Evolutionary conservation across 2,329 filamentous ascomycete species (phyloP).

Genomic region (Cladosporium sp.): DNA sequence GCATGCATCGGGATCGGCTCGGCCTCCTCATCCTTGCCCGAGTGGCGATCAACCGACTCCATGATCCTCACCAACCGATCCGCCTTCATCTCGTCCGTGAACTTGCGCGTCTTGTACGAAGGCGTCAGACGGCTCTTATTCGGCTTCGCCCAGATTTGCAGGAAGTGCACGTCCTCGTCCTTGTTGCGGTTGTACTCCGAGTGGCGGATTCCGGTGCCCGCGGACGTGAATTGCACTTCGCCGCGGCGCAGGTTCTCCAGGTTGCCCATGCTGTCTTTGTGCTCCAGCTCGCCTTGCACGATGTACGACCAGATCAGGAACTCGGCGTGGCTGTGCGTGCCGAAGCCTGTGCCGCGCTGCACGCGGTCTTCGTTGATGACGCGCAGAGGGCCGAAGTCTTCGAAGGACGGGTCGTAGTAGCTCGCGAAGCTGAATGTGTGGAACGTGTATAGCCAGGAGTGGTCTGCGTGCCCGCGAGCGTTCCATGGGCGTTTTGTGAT

Average conservation of each 20-base stretch:
- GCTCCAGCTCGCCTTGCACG: slow-evolving; percentile 78
- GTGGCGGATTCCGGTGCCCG: slow-evolving; percentile 76
- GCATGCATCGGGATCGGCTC: slow-evolving; percentile 78
- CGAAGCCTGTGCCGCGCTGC: slow-evolving; percentile 68
- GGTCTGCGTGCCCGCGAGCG: slow-evolving; percentile 70
- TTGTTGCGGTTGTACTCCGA: slow-evolving; percentile 76
- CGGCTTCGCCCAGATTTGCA: slow-evolving; percentile 85
- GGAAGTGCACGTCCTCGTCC: slow-evolving; percentile 70
- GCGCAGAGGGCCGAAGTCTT: slow-evolving; percentile 69
- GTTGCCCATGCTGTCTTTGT: slow-evolving; percentile 78
- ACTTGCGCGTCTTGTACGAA: slow-evolving; percentile 71
- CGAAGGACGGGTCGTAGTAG: slow-evolving; percentile 64
- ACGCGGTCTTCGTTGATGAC: slow-evolving; percentile 90
- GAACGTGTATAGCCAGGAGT: slow-evolving; percentile 84
- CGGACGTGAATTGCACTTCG: slow-evolving; percentile 86
- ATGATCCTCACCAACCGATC: slow-evolving; percentile 70
- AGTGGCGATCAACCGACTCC: slow-evolving; percentile 62
- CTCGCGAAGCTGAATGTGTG: slow-evolving; percentile 81
- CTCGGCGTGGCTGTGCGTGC: slow-evolving; percentile 78
- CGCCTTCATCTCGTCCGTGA: slow-evolving; percentile 68
- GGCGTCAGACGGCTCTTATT: slow-evolving; percentile 70
- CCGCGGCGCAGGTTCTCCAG: slow-evolving; percentile 68
- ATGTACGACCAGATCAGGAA: slow-evolving; percentile 91
- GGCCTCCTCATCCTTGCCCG: slow-evolving; percentile 63
- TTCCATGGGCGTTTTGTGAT: slow-evolving; percentile 71